A percentile compares a stretch with the other conserved stretches of the same genome.
Conservation (phyloP, 2,329 filamentous ascomycete genomes). For the Talaromyces marneffei region DNA sequence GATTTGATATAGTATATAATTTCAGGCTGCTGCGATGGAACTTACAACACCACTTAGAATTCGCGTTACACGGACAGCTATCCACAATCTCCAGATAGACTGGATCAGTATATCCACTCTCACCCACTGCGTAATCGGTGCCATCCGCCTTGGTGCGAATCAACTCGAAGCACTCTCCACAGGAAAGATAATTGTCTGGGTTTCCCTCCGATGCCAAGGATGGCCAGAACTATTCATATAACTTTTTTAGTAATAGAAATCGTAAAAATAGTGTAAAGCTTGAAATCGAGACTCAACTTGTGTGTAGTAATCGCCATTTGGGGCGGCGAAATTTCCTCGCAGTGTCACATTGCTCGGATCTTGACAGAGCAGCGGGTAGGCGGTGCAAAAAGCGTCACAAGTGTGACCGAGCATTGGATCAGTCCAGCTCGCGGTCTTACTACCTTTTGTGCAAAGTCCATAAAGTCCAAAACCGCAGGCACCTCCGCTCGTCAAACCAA, state of each 20-base stretch:
- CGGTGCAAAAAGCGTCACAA: constrained; percentile 9
- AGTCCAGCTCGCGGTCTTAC: constrained; percentile 10
- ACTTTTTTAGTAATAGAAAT: background rate
- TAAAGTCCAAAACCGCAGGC: constrained; percentile 9
- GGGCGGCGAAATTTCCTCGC: constrained; percentile 6
- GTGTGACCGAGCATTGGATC: constrained; percentile 11
- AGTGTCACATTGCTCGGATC: constrained; percentile 11
- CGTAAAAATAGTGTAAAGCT: background rate
- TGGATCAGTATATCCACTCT: constrained; percentile 7
- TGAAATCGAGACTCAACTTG: constrained; percentile 3
- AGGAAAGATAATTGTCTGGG: constrained; percentile 10
- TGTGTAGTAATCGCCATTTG: constrained; percentile 10
- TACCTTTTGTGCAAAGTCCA: constrained; percentile 7
- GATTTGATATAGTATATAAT: background rate
- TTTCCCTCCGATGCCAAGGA: constrained; percentile 3
- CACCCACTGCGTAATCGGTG: constrained; percentile 6
- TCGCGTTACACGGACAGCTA: constrained; percentile 7
- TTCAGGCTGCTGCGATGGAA: background rate
- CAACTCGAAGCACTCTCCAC: constrained; percentile 9
- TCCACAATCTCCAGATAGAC: constrained; percentile 10
- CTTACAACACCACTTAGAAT: constrained; percentile 12
- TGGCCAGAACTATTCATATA: constrained; percentile 4
- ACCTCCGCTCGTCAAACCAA: constrained; percentile 4
- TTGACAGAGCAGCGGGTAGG: constrained; percentile 7
- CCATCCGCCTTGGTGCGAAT: constrained; percentile 4